Evolutionary conservation across 2,329 filamentous ascomycete species (phyloP).

Genomic region (Claviceps quebecensis): DNA sequence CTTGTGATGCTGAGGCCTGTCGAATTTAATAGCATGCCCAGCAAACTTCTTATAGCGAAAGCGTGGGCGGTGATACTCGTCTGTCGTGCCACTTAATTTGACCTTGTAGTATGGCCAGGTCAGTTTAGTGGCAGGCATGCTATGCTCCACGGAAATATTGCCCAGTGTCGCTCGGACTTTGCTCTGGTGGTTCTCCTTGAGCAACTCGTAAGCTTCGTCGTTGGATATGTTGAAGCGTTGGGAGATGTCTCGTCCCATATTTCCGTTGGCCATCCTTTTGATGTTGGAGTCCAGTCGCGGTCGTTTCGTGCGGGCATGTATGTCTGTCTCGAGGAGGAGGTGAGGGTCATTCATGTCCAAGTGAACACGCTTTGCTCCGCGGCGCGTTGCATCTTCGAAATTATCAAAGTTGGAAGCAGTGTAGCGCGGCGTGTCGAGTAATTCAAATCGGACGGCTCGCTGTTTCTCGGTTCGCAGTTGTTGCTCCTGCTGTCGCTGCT

Average conservation of each 20-base stretch:
- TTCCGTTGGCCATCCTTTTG: constrained; percentile 54
- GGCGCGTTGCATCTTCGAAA: constrained; percentile 58
- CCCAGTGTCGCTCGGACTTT: constrained; percentile 88
- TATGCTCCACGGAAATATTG: constrained; percentile 87
- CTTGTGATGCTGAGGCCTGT: constrained; percentile 58
- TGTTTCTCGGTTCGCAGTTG: constrained; percentile 47
- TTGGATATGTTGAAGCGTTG: constrained; percentile 92
- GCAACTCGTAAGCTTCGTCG: constrained; percentile 84
- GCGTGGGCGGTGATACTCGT: constrained; percentile 69
- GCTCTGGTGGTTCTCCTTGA: constrained; percentile 94
- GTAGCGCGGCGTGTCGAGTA: constrained; percentile 44
- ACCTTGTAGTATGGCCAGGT: constrained; percentile 96
- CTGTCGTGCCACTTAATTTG: constrained; percentile 60
- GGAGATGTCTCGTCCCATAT: constrained; percentile 57
- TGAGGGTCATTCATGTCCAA: constrained; percentile 82
- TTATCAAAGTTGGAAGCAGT: constrained; percentile 64
- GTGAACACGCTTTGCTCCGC: constrained; percentile 62
- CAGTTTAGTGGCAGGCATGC: constrained; percentile 76
- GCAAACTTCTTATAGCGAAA: constrained; percentile 57
- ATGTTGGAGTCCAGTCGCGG: constrained; percentile 40
- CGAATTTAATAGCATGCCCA: constrained; percentile 57
- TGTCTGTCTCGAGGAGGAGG: constrained; percentile 68
- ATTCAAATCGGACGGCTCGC: constrained; percentile 44
- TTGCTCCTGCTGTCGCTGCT: constrained; percentile 14
- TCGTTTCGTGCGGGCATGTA: constrained; percentile 48